phyloP scores from a whole-genome alignment of 306 rosid genomes.

The Castanea sativa region DNA sequence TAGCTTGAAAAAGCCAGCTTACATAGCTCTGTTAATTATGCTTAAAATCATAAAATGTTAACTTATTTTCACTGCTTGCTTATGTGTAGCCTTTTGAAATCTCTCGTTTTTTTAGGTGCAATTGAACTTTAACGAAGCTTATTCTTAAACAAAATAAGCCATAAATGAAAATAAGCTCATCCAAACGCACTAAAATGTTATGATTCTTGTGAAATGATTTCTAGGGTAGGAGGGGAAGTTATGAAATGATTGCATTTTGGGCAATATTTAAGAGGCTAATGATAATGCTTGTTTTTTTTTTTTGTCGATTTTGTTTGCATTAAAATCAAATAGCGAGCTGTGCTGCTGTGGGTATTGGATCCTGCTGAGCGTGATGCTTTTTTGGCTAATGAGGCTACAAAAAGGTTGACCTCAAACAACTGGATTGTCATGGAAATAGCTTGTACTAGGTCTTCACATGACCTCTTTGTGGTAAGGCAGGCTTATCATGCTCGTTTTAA shows the following conservation, averaged over 20 bases:
- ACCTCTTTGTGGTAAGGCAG: constrained; percentile 38
- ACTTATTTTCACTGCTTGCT: too few relatives aligned
- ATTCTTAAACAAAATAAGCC: not conserved
- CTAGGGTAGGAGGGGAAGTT: not conserved
- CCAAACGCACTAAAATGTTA: too few relatives aligned
- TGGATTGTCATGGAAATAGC: constrained; percentile 51
- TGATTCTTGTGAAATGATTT: too few relatives aligned
- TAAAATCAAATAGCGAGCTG: constrained; percentile 30
- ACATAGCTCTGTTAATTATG: too few relatives aligned
- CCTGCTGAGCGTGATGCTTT: constrained; percentile 58
- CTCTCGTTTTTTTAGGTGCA: too few relatives aligned
- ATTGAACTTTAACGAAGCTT: too few relatives aligned
- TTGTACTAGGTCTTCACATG: constrained; percentile 40
- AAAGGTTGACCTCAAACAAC: constrained; percentile 37
- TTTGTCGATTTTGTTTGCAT: not conserved
- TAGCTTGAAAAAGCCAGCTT: too few relatives aligned
- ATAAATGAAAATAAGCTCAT: not conserved
- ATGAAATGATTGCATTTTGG: not conserved
- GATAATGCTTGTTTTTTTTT: constrained; percentile 13
- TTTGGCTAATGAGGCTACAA: constrained; percentile 48
- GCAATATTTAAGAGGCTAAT: not conserved
- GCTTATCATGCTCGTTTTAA: constrained; percentile 53
- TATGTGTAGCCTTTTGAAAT: too few relatives aligned
- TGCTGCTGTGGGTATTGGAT: constrained; percentile 49
- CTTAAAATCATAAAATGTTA: too few relatives aligned